Evolutionary conservation across 495 filamentous ascomycete species (phyloP).

Genomic region (Aspergillus diversus): DNA sequence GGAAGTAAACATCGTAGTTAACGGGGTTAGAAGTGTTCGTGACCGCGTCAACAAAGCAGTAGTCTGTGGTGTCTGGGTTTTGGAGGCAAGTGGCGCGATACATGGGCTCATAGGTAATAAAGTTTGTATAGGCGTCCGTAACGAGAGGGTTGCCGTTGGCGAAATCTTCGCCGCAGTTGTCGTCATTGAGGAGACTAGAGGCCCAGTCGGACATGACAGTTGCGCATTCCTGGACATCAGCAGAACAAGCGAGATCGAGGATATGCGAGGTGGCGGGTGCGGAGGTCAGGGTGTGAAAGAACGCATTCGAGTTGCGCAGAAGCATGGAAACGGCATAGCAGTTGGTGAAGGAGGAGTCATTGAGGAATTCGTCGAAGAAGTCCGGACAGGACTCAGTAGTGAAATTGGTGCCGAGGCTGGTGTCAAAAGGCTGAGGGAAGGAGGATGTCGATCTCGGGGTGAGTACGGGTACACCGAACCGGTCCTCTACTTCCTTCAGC

Average conservation of each 20-base stretch:
- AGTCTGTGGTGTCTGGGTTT: conserved; percentile 40
- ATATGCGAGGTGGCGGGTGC: conserved; percentile 66
- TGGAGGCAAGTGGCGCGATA: conserved; percentile 82
- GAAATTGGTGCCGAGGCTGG: conserved; percentile 70
- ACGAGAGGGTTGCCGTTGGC: conserved; percentile 67
- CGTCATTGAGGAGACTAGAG: conserved; percentile 53
- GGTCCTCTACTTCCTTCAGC: not conserved
- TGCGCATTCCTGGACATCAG: conserved; percentile 61
- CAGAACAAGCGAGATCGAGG: conserved; percentile 72
- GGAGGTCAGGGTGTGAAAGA: conserved; percentile 74
- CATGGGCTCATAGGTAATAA: conserved; percentile 73
- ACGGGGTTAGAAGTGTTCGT: conserved; percentile 69
- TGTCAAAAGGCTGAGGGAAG: conserved; percentile 75
- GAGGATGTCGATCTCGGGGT: conserved; percentile 10
- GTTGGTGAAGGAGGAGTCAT: conserved; percentile 61
- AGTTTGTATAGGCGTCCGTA: conserved; percentile 68
- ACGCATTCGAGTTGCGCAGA: conserved; percentile 70
- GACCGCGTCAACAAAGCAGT: conserved; percentile 80
- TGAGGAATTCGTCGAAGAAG: conserved; percentile 71
- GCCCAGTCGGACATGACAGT: conserved; percentile 63
- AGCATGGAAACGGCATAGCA: conserved; percentile 79
- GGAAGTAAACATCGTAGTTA: conserved; percentile 78
- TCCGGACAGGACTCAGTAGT: conserved; percentile 59
- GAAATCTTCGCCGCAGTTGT: conserved; percentile 75
- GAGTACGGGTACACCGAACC: not conserved